phyloP scores from a whole-genome alignment of 163 green algal species.

The Picocystis sp. region DNA sequence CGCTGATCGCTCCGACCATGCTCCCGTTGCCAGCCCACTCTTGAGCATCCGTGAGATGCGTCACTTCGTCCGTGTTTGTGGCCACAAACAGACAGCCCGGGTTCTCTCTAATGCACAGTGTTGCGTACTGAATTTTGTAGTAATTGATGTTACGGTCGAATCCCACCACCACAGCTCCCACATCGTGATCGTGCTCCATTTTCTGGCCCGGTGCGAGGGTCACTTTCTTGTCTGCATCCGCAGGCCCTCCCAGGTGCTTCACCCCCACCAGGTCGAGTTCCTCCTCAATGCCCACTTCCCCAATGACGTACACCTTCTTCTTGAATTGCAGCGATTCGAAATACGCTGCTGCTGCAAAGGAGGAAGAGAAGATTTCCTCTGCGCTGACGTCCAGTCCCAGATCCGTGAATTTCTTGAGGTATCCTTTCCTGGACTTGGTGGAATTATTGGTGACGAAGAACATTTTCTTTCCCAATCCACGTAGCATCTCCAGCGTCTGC shows the following conservation, averaged over 20 bases:
- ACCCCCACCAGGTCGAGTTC: conserved; percentile 93
- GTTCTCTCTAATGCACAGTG: conserved; percentile 94
- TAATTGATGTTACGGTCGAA: conserved; percentile 99
- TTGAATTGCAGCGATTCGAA: conserved; percentile 84
- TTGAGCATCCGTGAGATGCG: conserved; percentile 91
- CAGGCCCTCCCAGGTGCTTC: conserved; percentile 64
- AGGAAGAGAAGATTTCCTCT: conserved; percentile 97
- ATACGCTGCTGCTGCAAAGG: conserved; percentile 92
- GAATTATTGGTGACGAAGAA: conserved; percentile 99
- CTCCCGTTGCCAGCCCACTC: conserved; percentile 86
- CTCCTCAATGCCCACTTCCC: conserved; percentile 84
- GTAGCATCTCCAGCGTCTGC: conserved; percentile 83
- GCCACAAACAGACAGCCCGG: conserved; percentile 94
- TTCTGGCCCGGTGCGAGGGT: conserved; percentile 59
- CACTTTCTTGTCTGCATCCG: conserved; percentile 67
- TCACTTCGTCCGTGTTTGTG: conserved; percentile 61
- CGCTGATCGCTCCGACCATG: conserved; percentile 79
- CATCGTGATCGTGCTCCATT: conserved; percentile 75
- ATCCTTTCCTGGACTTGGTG: conserved; percentile 89
- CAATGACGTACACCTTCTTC: conserved; percentile 75
- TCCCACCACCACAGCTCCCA: conserved; percentile 85
- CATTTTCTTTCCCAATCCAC: conserved; percentile 75
- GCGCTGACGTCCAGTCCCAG: conserved; percentile 75
- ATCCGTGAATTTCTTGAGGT: conserved; percentile 86
- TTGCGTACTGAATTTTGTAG: conserved; percentile 98